These are phyloP conservation scores for Populus hybrid DNA, from an alignment of 441 rosid genomes.

Conservation along the genomic window DNA sequence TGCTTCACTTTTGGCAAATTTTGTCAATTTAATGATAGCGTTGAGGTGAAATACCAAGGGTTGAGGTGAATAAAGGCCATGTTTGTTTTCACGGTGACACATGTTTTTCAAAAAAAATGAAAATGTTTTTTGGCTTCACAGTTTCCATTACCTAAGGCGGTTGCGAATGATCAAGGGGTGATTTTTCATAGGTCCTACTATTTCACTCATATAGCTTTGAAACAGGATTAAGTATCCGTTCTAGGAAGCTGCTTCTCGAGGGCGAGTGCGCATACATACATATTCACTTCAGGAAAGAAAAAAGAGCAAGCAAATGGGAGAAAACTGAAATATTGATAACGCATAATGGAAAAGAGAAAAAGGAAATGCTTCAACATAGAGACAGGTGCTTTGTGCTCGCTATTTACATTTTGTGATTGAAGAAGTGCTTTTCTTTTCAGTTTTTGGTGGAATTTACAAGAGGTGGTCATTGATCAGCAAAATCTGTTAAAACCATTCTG, in stretches of 20 bases:
- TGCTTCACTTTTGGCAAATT: not conserved
- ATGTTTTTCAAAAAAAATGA: no score
- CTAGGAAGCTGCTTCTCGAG: not conserved
- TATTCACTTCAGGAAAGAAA: not conserved
- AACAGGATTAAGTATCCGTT: no score
- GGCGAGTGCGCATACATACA: not conserved
- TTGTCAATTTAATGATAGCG: no score
- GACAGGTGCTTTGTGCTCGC: not conserved
- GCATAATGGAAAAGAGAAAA: not conserved
- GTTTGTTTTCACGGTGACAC: no score
- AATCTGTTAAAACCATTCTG: constrained; percentile 41
- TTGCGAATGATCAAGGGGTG: not conserved
- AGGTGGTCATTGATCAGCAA: constrained; percentile 17
- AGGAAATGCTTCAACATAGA: not conserved
- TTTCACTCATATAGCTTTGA: no score
- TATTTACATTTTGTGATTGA: constrained; percentile 15
- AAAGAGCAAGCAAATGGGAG: not conserved
- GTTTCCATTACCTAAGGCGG: no score
- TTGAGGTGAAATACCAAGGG: no score
- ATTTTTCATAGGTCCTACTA: not conserved
- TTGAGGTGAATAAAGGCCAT: no score
- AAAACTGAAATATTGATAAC: not conserved
- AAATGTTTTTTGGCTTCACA: no score
- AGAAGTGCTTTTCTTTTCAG: constrained; percentile 1
- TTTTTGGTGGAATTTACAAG: constrained; percentile 6